phyloP scores from a whole-genome alignment of 2,329 filamentous ascomycete species.

The Pseudogymnoascus sp. region DNA sequence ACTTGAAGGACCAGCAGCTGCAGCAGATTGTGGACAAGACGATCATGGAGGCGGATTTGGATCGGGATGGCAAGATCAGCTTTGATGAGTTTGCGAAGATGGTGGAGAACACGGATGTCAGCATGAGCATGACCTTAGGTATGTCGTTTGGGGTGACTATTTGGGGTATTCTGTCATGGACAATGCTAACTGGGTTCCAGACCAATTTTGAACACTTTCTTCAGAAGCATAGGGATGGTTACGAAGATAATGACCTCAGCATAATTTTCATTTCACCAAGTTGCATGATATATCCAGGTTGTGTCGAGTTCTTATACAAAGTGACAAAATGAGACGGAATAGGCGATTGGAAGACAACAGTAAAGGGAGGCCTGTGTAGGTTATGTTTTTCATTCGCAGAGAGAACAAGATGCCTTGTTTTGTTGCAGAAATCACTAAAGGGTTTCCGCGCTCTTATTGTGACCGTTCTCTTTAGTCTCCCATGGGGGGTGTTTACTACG shows the following conservation, averaged over 20 bases:
- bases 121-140: slow-evolving; percentile 68
- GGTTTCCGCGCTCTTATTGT: too few relatives aligned
- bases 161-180: not conserved
- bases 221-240: slow-evolving; percentile 54
- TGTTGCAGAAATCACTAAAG: not conserved
- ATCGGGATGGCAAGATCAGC: slow-evolving; percentile 95
- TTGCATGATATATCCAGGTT: not conserved
- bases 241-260: slow-evolving; percentile 6
- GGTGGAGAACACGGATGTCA: slow-evolving; percentile 87
- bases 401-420: not conserved
- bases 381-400: not conserved
- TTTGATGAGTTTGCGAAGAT: slow-evolving; percentile 99
- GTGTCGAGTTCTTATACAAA: not conserved
- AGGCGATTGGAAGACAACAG: not conserved
- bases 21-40: slow-evolving; percentile 99
- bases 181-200: not conserved
- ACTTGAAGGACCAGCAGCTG: slow-evolving; percentile 96
- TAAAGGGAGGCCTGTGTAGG: not conserved
- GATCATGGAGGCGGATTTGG: slow-evolving; percentile 97
- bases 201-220: slow-evolving; percentile 28
- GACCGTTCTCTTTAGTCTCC: not conserved
- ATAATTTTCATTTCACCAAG: not conserved
- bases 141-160: slow-evolving; percentile 15
- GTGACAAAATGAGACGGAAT: not conserved
- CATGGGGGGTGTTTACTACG: not conserved